Evolutionary conservation across 345 rosid species (phyloP).

Genomic region (Eutrema japonicum): DNA sequence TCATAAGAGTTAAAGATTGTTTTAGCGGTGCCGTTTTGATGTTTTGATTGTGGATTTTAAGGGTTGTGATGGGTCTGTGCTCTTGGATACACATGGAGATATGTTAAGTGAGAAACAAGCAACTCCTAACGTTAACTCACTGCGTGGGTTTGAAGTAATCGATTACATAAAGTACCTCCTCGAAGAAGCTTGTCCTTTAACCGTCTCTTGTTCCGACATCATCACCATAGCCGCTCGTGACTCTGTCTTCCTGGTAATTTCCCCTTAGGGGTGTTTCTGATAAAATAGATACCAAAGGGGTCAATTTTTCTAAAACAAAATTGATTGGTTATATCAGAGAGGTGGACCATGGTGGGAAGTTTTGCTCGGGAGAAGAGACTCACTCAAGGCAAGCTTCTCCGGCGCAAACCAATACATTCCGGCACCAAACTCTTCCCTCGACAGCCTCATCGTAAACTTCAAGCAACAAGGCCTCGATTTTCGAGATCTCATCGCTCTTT

Average conservation of each 20-base stretch:
- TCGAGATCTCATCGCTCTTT: conserved; percentile 67
- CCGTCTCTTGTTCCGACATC: conserved; percentile 83
- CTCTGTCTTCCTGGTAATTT: conserved; percentile 53
- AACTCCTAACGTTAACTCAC: conserved; percentile 62
- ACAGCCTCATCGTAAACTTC: conserved; percentile 61
- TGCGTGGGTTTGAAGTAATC: conserved; percentile 73
- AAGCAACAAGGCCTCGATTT: conserved; percentile 65
- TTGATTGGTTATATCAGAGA: conserved; percentile 49
- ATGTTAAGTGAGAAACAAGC: conserved; percentile 80
- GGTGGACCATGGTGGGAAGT: conserved; percentile 80
- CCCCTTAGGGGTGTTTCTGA: neutral
- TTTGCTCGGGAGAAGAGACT: conserved; percentile 72
- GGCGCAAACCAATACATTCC: conserved; percentile 76
- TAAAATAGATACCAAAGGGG: neutral
- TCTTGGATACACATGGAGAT: conserved; percentile 61
- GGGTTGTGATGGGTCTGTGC: conserved; percentile 85
- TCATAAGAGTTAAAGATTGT: neutral
- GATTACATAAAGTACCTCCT: conserved; percentile 67
- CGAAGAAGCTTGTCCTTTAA: conserved; percentile 79
- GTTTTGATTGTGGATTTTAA: neutral
- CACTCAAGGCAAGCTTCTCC: conserved; percentile 64
- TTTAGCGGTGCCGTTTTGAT: neutral
- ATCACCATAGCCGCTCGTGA: conserved; percentile 79
- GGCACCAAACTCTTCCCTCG: conserved; percentile 74
- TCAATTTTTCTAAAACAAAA: neutral